Conservation (phyloP, 2,329 filamentous ascomycete species). For the Penicillium sp. region DNA sequence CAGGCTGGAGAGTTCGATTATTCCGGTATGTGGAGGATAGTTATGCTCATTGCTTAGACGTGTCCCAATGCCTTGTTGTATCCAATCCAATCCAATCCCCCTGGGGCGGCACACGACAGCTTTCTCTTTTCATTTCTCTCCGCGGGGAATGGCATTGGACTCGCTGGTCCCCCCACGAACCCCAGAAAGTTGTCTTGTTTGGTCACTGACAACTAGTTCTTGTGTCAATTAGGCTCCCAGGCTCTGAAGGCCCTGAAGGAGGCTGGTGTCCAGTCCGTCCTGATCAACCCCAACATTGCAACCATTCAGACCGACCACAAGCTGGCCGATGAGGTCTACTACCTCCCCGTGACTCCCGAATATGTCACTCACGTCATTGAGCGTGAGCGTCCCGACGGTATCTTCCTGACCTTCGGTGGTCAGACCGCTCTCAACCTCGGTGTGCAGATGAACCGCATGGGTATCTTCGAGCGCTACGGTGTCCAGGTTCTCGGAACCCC, state of each 20-base stretch:
- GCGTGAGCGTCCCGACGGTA: slow-evolving; percentile 91
- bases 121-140: slow-evolving; percentile 2
- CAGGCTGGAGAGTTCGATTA: slow-evolving; percentile 99
- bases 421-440: slow-evolving; percentile 96
- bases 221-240: slow-evolving; percentile 70
- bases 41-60: not conserved
- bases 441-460: slow-evolving; percentile 95
- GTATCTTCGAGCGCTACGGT: slow-evolving; percentile 90
- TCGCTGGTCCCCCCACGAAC: not conserved
- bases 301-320: slow-evolving; percentile 97
- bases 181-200: not conserved
- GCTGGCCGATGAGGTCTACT: slow-evolving; percentile 96
- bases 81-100: not conserved
- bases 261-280: slow-evolving; percentile 83
- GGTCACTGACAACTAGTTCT: slow-evolving; percentile 21
- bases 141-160: slow-evolving; percentile 9
- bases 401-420: slow-evolving; percentile 95
- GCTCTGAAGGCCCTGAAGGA: slow-evolving; percentile 96
- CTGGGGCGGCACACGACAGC: not conserved
- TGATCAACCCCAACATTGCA: slow-evolving; percentile 97
- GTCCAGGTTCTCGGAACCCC: slow-evolving; percentile 96
- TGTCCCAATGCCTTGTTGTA: not conserved
- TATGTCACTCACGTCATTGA: slow-evolving; percentile 98
- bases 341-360: slow-evolving; percentile 94
- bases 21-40: slow-evolving; percentile 65